These are phyloP conservation scores for Sugiyamaella castrensis DNA, from an alignment of 1,139 yeast genomes.

Conservation along the genomic window DNA sequence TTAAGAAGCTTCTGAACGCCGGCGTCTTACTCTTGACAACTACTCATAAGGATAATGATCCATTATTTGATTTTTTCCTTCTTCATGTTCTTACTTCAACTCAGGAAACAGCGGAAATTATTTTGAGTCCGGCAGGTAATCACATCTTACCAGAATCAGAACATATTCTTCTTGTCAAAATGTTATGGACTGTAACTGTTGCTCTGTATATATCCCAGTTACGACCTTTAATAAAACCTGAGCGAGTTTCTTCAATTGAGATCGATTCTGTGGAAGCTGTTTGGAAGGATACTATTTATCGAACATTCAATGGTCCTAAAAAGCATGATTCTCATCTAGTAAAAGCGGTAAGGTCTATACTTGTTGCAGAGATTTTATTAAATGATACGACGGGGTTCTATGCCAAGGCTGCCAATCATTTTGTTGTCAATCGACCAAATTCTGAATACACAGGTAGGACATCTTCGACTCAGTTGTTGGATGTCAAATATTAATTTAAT, in stretches of 20 bases:
- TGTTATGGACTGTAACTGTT: constrained; percentile 26
- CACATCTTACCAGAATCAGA: constrained; percentile 21
- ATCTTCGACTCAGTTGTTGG: constrained; percentile 1
- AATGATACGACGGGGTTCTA: constrained; percentile 23
- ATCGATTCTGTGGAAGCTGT: constrained; percentile 19
- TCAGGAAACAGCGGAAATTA: constrained; percentile 32
- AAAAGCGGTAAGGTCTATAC: constrained; percentile 31
- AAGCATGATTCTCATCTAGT: constrained; percentile 27
- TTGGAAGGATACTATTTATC: constrained; percentile 24
- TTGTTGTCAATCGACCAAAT: constrained; percentile 17
- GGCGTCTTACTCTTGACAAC: constrained; percentile 26
- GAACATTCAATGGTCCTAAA: constrained; percentile 22
- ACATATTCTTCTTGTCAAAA: constrained; percentile 19
- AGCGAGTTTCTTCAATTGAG: constrained; percentile 18
- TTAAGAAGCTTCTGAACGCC: constrained; percentile 24
- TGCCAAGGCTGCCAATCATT: constrained; percentile 27
- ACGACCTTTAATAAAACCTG: constrained; percentile 25
- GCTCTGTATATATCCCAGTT: constrained; percentile 26
- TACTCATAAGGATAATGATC: constrained; percentile 27
- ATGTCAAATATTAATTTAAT: constrained; percentile 2
- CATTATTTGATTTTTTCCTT: constrained; percentile 31
- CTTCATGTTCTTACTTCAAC: constrained; percentile 34
- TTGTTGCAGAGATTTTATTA: constrained; percentile 25
- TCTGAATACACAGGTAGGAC: constrained; percentile 18
- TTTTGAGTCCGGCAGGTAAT: constrained; percentile 17